Percentiles rank a stretch among this genome's conserved stretches.
Evolutionary conservation across 2,329 filamentous ascomycete genomes (phyloP).

Genomic region (Phyllosticta paracitricarpa): DNA sequence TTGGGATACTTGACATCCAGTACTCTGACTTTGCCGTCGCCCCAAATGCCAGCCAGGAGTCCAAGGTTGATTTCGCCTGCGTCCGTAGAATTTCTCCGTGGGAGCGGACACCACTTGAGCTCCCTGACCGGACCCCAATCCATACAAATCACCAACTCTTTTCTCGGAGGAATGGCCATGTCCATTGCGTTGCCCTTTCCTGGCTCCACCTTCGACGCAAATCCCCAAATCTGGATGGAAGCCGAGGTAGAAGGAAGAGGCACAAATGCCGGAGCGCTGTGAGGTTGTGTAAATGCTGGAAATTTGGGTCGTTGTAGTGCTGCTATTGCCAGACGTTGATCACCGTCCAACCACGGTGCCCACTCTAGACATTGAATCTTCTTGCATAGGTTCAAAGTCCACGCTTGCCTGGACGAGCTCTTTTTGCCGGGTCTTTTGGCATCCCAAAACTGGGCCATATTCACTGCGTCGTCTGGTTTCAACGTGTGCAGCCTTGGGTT

Average conservation of each 20-base stretch:
- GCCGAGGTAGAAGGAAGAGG: conserved; percentile 26
- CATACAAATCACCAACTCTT: conserved; percentile 44
- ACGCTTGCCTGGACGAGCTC: conserved; percentile 27
- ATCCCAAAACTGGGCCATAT: conserved; percentile 37
- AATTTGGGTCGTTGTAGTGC: conserved; percentile 17
- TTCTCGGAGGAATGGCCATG: conserved; percentile 31
- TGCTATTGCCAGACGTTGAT: conserved; percentile 48
- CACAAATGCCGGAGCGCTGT: conserved; percentile 22
- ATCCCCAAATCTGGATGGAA: conserved; percentile 50
- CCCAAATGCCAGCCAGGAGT: conserved; percentile 47
- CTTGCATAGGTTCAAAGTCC: conserved; percentile 47
- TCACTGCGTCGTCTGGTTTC: conserved; percentile 30
- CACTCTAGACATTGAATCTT: conserved; percentile 42
- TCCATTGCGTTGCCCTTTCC: conserved; percentile 32
- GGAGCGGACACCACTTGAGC: conserved; percentile 48
- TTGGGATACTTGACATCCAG: conserved; percentile 35
- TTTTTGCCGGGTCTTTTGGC: conserved; percentile 14
- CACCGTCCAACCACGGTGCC: conserved; percentile 25
- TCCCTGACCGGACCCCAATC: conserved; percentile 47
- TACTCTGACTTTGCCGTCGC: conserved; percentile 47
- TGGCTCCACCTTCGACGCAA: conserved; percentile 26
- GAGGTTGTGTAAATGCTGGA: conserved; percentile 29
- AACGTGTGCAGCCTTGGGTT: conserved; percentile 36
- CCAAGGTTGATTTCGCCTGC: conserved; percentile 32
- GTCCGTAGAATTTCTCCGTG: conserved; percentile 18